Conservation (phyloP, 345 rosid genomes). For the Barbarea vulgaris region DNA sequence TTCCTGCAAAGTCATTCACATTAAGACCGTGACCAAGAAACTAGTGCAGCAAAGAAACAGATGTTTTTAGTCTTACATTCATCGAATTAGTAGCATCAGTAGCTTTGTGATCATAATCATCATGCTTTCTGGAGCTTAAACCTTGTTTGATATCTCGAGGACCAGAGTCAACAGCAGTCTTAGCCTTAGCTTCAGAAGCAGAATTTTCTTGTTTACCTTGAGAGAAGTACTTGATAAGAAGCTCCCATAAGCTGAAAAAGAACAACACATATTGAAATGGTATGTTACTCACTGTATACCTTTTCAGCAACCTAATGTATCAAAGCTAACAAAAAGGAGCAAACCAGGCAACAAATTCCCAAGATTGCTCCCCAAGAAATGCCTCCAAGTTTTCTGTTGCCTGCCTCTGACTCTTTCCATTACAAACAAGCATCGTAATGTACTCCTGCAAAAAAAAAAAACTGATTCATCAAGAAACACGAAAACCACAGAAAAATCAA, state of each 20-base stretch:
- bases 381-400: constrained; percentile 43
- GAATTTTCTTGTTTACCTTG: constrained; percentile 7
- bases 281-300: background rate
- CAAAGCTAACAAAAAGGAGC: constrained; percentile 13
- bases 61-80: constrained; percentile 31
- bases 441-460: constrained; percentile 40
- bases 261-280: background rate
- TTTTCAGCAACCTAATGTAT: background rate
- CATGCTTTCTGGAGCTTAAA: constrained; percentile 1
- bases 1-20: constrained; percentile 28
- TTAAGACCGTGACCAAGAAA: constrained; percentile 10
- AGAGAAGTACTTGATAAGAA: constrained; percentile 29
- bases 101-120: constrained; percentile 4
- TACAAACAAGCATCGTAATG: constrained; percentile 44
- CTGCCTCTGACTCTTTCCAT: constrained; percentile 44
- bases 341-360: constrained; percentile 41
- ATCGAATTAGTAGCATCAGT: background rate
- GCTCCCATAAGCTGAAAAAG: constrained; percentile 39
- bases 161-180: constrained; percentile 18
- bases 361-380: constrained; percentile 40
- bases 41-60: background rate
- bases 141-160: constrained; percentile 8
- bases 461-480: constrained; percentile 20
- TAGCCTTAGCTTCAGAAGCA: constrained; percentile 19
- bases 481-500: constrained; percentile 4